Evolutionary conservation across 106 monocot genomes (phyloP), one percentile per base, ranked within the genome.

Genomic region (Vanilla planifolia): DNA sequence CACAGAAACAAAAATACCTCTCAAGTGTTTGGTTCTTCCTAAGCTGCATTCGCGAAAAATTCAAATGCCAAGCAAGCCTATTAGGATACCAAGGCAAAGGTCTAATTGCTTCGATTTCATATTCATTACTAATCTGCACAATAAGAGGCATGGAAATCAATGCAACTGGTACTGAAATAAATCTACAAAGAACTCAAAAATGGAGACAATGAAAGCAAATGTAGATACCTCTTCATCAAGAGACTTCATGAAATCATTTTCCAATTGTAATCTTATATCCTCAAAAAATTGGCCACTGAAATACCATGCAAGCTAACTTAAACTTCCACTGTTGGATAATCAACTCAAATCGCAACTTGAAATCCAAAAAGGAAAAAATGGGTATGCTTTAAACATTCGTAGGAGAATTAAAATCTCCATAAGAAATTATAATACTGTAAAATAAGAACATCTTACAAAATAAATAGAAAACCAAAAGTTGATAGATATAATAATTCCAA

Each of bases 21-120:
- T 96, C 95, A 72, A 96, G 86, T 65, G 87, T 81, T 79, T 96
- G 95, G 53, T 90, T 96, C 74, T 90, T 96, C 75, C 95, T 84
- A 33, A 96, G 84, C 40, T 96, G 80, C 90, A 90, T 96, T 14
- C 95, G 72, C 24, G 95, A 96, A 77, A 84, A 90, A 65, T 96
- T 96, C 62, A 81, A 75, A 73, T 96, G 95, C 95, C 95, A 96
- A 48, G 95, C 95, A 76, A 96, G 86, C 61, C 91, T 96, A 50
- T 77, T 84, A 10, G 95, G 95, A 69, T 96, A 96, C 95, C 95
- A 96, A 58, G 80, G 75, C 72, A 96, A 77, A 59, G 95, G 90
- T 75, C 90, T 83, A 53, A 96, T 96, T 66, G 90, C 78, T 67
- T 90, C 81, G 17, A 68, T 65, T 76, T 84, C 90, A 69, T 66